Evolutionary conservation across 352 stramenopile genomes (phyloP), one percentile per base, ranked within the genome.

Genomic region (Globisporangium polare): DNA sequence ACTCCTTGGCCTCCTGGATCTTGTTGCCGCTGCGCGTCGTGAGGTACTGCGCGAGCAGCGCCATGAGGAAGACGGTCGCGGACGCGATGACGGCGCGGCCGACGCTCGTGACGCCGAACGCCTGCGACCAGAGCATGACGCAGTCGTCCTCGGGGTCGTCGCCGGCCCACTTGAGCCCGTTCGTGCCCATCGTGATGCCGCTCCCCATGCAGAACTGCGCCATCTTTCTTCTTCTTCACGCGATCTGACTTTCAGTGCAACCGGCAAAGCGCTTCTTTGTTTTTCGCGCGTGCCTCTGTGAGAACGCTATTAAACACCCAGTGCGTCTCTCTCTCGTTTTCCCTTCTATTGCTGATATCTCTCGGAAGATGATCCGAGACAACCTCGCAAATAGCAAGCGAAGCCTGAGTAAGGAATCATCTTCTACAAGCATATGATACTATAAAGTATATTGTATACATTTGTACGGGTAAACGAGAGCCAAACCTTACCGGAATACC

Each of bases 111-210:
- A 92, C 69, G 12, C 76, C 77, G 62, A 86, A 79, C 13, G 33
- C 50, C 52, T 82, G 66, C 26, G 72, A 63, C 83, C 80, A 92
- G 33, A 92, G 72, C 78, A 87, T 78, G 39, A 75, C 67, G 66
- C 83, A 92, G 75, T 92, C 83, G 54, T 67, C 63, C 33, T 72
- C 62, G 5, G 67, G 62, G 53, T 80, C 67, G 35, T 58, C 63
- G 51, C 82, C 78, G 4, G 67, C 58, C 69, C 81, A 80, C 41
- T 79, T 73, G 57, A 92, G 71, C 3, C 82, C 82, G 27, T 68
- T 62, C 51, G 72, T 76, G 60, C 82, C 82, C 82, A 91, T 91
- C 46, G 66, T 69, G 53, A 86, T 83, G 58, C 80, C 82, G 17
- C 71, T 73, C 35, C 78, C 82, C 53, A 85, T 69, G 66, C 82